Evolutionary conservation across 2,329 filamentous ascomycete genomes (phyloP).

Genomic region (Metarhizium robertsii): DNA sequence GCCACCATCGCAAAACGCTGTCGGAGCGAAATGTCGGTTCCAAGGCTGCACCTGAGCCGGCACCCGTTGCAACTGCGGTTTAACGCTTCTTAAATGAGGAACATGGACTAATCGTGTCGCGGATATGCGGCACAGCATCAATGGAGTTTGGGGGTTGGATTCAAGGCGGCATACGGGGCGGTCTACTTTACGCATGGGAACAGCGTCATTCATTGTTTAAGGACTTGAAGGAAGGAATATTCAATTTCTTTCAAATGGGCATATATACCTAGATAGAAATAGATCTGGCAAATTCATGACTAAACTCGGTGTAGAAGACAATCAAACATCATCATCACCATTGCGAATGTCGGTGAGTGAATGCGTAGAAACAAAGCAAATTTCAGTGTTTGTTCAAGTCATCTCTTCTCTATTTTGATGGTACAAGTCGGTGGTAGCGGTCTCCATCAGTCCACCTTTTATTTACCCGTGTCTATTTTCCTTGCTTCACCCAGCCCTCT

Average conservation of each 20-base stretch:
- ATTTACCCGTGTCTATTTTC: slow-evolving; percentile 44
- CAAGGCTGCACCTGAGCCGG: slow-evolving; percentile 13
- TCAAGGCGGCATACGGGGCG: neutral
- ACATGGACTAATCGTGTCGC: slow-evolving; percentile 9
- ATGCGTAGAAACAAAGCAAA: neutral
- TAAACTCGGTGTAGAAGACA: too few relatives aligned
- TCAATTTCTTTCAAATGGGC: too few relatives aligned
- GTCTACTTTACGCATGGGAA: neutral
- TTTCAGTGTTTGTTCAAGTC: neutral
- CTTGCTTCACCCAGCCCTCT: slow-evolving; percentile 88
- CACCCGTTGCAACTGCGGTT: slow-evolving; percentile 13
- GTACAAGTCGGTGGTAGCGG: slow-evolving; percentile 19
- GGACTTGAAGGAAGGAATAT: neutral
- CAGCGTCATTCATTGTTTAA: neutral
- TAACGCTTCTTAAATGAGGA: neutral
- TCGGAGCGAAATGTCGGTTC: slow-evolving; percentile 22
- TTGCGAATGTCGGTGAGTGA: neutral
- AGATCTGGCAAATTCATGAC: too few relatives aligned
- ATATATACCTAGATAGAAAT: too few relatives aligned
- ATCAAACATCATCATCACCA: too few relatives aligned
- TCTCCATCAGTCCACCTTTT: neutral
- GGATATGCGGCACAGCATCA: neutral
- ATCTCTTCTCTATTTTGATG: slow-evolving; percentile 22
- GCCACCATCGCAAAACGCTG: slow-evolving; percentile 23
- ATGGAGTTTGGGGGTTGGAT: neutral